phyloP scores from a whole-genome alignment of 805 yeast species.

The Kodamaea jinghongensis region DNA sequence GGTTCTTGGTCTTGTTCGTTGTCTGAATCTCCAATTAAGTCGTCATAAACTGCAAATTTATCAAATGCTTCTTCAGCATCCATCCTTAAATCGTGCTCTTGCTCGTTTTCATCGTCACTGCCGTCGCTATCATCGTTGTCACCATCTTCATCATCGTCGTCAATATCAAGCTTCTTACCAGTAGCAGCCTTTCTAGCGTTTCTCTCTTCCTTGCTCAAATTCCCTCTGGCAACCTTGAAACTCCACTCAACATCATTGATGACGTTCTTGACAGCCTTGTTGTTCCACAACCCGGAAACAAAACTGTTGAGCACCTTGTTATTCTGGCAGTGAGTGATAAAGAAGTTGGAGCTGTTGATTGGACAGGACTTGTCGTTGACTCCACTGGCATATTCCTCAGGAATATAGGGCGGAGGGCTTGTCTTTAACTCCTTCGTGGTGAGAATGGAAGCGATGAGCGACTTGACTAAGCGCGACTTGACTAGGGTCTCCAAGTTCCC shows the following conservation, averaged over 20 bases:
- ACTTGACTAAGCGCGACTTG: conserved; percentile 32
- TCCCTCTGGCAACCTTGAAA: conserved; percentile 47
- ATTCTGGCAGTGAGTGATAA: conserved; percentile 39
- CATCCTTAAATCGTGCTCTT: conserved; percentile 12
- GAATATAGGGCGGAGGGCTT: conserved; percentile 35
- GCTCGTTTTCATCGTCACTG: conserved; percentile 12
- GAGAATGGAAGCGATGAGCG: conserved; percentile 25
- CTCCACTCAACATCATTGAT: conserved; percentile 42
- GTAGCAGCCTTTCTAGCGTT: conserved; percentile 23
- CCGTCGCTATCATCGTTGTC: conserved; percentile 16
- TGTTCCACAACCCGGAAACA: conserved; percentile 49
- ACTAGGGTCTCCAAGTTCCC: conserved; percentile 24
- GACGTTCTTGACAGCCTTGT: conserved; percentile 34
- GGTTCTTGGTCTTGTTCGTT: conserved; percentile 32
- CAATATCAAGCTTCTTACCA: conserved; percentile 18
- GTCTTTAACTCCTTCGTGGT: conserved; percentile 26
- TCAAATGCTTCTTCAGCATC: conserved; percentile 29
- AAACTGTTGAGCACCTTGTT: conserved; percentile 42
- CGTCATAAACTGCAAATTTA: conserved; percentile 35
- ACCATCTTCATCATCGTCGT: conserved; percentile 16
- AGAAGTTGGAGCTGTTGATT: conserved; percentile 48
- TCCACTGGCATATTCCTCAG: conserved; percentile 23
- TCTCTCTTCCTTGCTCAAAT: conserved; percentile 38
- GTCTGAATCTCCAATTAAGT: conserved; percentile 43
- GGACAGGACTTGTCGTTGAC: conserved; percentile 26